Evolutionary conservation across 2,329 filamentous ascomycete genomes (phyloP).

Genomic region (Didymosphaeria variabile): DNA sequence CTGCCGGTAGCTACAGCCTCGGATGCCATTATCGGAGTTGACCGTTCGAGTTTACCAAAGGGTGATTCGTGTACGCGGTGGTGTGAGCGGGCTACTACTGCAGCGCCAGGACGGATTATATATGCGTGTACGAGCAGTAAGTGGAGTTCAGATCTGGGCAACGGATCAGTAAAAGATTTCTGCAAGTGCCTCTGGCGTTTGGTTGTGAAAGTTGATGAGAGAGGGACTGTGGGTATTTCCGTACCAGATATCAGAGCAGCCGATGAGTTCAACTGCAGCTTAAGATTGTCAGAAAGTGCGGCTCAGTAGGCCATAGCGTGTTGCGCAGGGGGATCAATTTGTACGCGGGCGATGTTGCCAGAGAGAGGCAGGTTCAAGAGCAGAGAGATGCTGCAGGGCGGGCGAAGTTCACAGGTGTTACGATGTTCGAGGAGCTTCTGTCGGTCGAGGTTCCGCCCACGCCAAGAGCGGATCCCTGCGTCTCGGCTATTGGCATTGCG

Average conservation of each 20-base stretch:
- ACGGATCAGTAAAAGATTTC: background rate
- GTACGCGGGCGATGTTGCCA: slow-evolving; percentile 11
- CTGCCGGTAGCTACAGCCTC: slow-evolving; percentile 44
- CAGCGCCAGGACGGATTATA: slow-evolving; percentile 32
- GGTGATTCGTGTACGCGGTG: slow-evolving; percentile 46
- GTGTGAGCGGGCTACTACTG: slow-evolving; percentile 35
- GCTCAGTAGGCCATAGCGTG: slow-evolving; percentile 18
- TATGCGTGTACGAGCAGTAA: background rate
- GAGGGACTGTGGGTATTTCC: background rate
- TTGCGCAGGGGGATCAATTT: slow-evolving; percentile 7
- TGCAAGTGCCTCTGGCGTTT: background rate
- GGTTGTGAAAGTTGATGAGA: background rate
- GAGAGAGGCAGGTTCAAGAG: background rate
- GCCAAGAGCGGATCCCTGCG: slow-evolving; percentile 13
- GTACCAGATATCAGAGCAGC: slow-evolving; percentile 16
- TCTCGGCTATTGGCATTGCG: slow-evolving; percentile 11
- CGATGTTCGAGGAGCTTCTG: slow-evolving; percentile 14
- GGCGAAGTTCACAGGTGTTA: slow-evolving; percentile 8
- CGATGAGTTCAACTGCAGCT: background rate
- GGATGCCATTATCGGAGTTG: slow-evolving; percentile 50
- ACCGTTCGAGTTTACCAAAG: slow-evolving; percentile 51
- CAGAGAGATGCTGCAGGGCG: slow-evolving; percentile 8
- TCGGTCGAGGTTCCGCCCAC: slow-evolving; percentile 6
- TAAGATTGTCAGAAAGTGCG: background rate
- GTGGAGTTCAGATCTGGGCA: background rate